Conservation (phyloP, 2,329 filamentous ascomycete species). For the Cordyceps javanica region DNA sequence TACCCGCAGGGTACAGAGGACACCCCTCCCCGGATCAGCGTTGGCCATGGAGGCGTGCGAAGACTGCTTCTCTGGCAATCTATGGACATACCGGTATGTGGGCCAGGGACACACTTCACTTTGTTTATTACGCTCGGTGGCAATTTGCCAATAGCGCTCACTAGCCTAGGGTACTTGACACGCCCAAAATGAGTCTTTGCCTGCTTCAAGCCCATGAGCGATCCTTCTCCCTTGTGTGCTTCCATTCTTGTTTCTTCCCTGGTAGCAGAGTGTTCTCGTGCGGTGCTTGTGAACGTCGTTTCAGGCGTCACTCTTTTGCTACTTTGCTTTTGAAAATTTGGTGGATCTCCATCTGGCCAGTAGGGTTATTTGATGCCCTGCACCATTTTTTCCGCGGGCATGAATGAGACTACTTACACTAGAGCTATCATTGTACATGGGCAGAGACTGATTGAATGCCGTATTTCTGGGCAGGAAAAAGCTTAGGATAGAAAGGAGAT, state of each 20-base stretch:
- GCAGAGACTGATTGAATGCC: not conserved
- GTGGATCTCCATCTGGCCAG: not conserved
- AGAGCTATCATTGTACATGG: too few relatives aligned
- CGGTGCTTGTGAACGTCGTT: not conserved
- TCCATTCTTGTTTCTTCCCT: not conserved
- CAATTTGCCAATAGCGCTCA: not conserved
- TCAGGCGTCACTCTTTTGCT: not conserved
- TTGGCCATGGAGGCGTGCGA: not conserved
- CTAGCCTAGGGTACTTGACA: not conserved
- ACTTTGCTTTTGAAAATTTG: not conserved
- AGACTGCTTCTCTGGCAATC: not conserved
- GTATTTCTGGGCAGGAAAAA: not conserved
- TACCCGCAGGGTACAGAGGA: not conserved
- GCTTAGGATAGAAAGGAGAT: not conserved
- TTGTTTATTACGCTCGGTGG: not conserved
- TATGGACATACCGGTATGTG: not conserved
- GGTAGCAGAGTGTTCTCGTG: not conserved
- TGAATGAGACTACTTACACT: not conserved
- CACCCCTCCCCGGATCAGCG: not conserved
- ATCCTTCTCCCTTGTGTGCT: not conserved
- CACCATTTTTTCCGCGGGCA: not conserved
- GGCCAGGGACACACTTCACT: not conserved
- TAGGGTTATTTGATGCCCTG: not conserved
- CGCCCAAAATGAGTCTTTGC: not conserved
- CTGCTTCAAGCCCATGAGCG: not conserved